Evolutionary conservation across 768 basidiomycete species (phyloP), one percentile per base, ranked within the genome.

Genomic region (Leccinum disarticulatum): DNA sequence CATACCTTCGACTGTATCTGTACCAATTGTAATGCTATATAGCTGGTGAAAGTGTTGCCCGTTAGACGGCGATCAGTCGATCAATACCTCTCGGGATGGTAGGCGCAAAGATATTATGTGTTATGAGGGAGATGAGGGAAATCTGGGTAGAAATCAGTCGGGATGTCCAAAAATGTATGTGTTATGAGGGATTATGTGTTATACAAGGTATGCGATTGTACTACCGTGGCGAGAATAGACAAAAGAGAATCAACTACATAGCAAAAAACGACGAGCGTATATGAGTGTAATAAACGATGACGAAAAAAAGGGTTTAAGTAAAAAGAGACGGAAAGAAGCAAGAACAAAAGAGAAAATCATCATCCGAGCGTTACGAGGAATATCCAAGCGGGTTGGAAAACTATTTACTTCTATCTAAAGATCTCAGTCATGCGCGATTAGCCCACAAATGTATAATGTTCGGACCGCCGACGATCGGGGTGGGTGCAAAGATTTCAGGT

Each of bases 371-470:
- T 38, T n/a, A n/a, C n/a, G n/a, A 8, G 14, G 36, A 43, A 54
- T 15, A 41, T 48, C 54, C 50, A 19, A 10, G 31, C 11, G 19
- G 14, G 31, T 41, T 41, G 17, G 17, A 41, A 17, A 41, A 14
- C 17, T 41, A 14, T 41, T 41, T 41, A 41, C 9, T 41, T 41
- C 38, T n/a, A n/a, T 41, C 38, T 41, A 41, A 41, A 33, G 28
- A 48, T 68, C 52, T 66, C 58, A 8, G 55, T 73, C 68, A 73
- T 61, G 66, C 30, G 17, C 72, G 72, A 56, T 70, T 64, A 57
- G 73, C 73, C 72, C 72, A 73, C 61, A 73, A 59, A 61, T 73
- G 73, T 64, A 66, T 66, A 54, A 73, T 63, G 64, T 73, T 73
- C 30, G 72, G 72, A 13, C 72, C 72, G 50, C 72, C 72, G 63